phyloP scores from a whole-genome alignment of 768 basidiomycete species.

The Tulasnella sp. region DNA sequence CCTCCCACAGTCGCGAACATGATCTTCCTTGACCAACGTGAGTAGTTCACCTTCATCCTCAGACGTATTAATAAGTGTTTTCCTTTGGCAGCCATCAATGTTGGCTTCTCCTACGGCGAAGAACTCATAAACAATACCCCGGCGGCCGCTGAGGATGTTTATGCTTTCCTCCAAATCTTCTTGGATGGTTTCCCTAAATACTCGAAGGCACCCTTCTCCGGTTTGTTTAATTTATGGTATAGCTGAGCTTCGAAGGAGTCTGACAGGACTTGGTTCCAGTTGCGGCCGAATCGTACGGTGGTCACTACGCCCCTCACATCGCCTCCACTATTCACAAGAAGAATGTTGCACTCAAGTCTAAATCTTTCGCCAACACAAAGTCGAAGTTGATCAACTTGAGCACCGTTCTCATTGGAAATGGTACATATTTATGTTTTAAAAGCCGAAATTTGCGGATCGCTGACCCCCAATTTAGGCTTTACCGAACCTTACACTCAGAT shows the following conservation, averaged over 20 bases:
- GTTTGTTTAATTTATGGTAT: neutral
- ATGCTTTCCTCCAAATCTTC: conserved; percentile 80
- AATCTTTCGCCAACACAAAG: conserved; percentile 42
- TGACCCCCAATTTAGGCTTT: conserved; percentile 41
- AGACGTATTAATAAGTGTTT: conserved; percentile 30
- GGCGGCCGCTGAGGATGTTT: conserved; percentile 87
- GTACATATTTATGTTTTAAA: conserved; percentile 17
- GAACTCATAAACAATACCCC: conserved; percentile 75
- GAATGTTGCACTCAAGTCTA: conserved; percentile 57
- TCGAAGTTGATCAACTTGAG: conserved; percentile 73
- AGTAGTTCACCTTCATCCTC: conserved; percentile 21
- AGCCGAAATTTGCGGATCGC: neutral
- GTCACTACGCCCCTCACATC: conserved; percentile 80
- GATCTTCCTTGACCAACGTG: conserved; percentile 59
- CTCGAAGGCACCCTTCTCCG: conserved; percentile 55
- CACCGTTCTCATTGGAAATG: conserved; percentile 84
- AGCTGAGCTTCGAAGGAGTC: neutral
- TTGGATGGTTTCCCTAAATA: conserved; percentile 72
- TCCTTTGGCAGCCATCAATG: conserved; percentile 60
- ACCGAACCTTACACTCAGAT: conserved; percentile 83
- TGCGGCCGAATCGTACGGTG: conserved; percentile 41
- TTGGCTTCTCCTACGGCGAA: conserved; percentile 85
- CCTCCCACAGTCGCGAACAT: conserved; percentile 44
- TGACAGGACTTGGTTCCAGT: neutral
- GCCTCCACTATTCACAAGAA: conserved; percentile 75